phyloP scores from a whole-genome alignment of 257 asterid genomes.

The Hygrophila difformis region DNA sequence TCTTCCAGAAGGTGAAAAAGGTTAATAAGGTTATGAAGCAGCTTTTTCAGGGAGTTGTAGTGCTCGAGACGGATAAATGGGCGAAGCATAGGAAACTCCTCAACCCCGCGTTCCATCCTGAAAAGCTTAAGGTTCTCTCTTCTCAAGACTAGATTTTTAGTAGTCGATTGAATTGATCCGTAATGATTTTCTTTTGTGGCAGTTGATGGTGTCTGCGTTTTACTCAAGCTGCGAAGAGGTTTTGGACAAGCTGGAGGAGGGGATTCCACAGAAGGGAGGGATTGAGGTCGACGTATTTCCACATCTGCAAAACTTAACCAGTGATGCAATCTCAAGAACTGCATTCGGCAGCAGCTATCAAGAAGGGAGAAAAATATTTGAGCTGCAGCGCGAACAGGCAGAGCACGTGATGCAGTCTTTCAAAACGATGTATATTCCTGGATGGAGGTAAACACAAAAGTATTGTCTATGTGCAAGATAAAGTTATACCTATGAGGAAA shows the following conservation, averaged over 20 bases:
- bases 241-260: constrained; percentile 33
- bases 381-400: constrained; percentile 41
- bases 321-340: too few species aligned
- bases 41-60: constrained; percentile 11
- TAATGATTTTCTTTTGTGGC: background rate
- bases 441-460: constrained; percentile 15
- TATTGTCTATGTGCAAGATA: background rate
- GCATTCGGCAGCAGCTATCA: too few species aligned
- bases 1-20: constrained; percentile 1
- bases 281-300: constrained; percentile 44
- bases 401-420: constrained; percentile 13
- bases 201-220: constrained; percentile 44
- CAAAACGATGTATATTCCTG: constrained; percentile 29
- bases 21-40: constrained; percentile 16
- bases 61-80: constrained; percentile 31
- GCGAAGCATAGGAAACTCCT: constrained; percentile 45
- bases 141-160: background rate
- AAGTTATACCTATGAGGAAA: too few species aligned
- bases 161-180: background rate
- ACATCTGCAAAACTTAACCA: constrained; percentile 19
- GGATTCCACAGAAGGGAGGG: constrained; percentile 14
- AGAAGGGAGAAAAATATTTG: too few species aligned
- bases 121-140: constrained; percentile 19
- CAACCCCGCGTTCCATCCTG: constrained; percentile 25
- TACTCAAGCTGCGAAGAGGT: too few species aligned